These are phyloP conservation scores for Fusarium decemcellulare DNA, from an alignment of 2,329 filamentous ascomycete genomes.

Conservation along the genomic window DNA sequence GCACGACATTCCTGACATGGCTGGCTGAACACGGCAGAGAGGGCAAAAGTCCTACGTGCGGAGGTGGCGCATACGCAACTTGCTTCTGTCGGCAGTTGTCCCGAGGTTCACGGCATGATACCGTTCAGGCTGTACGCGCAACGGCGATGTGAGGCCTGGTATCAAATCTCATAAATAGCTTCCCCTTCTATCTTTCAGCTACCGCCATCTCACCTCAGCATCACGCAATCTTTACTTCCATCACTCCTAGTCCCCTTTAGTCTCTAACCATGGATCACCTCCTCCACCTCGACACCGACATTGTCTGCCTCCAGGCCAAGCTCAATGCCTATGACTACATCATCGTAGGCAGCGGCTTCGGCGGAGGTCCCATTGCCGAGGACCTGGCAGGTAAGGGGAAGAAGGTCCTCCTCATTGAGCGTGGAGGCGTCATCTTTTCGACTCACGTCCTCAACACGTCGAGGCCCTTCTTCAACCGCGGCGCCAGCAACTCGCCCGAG, in stretches of 20 bases:
- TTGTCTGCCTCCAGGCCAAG: slow-evolving; percentile 32
- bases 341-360: slow-evolving; percentile 35
- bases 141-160: no score
- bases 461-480: slow-evolving; percentile 33
- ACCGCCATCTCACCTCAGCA: background rate
- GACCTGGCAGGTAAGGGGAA: slow-evolving; percentile 17
- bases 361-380: slow-evolving; percentile 32
- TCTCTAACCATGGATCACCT: slow-evolving; percentile 29
- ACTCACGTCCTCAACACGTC: slow-evolving; percentile 38
- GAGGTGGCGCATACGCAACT: no score
- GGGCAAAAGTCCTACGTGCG: background rate
- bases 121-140: no score
- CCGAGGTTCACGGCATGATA: no score
- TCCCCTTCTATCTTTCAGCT: no score
- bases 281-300: slow-evolving; percentile 31
- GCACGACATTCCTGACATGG: background rate
- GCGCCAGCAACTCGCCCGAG: slow-evolving; percentile 36
- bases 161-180: no score
- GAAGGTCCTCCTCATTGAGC: slow-evolving; percentile 37
- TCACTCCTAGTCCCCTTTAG: background rate
- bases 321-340: slow-evolving; percentile 39
- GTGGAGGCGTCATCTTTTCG: slow-evolving; percentile 35
- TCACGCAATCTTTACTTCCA: background rate
- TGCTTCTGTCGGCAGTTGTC: no score
- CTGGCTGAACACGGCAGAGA: background rate